Evolutionary conservation across 2,329 filamentous ascomycete species (phyloP), one percentile per base, ranked within the genome.

Genomic region (Ascochyta clinopodiicola): DNA sequence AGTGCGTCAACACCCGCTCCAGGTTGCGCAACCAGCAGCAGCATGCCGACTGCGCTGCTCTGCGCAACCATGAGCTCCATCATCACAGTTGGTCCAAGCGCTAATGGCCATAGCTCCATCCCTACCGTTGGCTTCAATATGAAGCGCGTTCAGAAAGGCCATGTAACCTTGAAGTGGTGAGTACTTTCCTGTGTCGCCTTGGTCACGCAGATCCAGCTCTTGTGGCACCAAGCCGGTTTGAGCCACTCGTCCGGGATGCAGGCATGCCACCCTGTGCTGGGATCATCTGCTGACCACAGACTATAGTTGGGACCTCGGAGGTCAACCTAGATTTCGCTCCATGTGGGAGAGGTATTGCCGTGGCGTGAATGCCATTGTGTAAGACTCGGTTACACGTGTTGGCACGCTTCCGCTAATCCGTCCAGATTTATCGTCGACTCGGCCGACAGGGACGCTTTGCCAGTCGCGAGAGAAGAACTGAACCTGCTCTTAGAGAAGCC

Each of bases 321-420:
- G 95, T 49, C 95, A 99, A 79, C 94, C 95, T 68, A 87, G 94
- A 64, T 99, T 98, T 81, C 90, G 95, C 72, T 91, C 91, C 67
- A 99, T 99, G 95, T 99, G 95, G 95, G 95, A 99, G 82, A 85
- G 95, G 72, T 99, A 99, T 78, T 98, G 95, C 79, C 91, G 93
- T 62, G 95, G 92, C 47, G 95, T 98, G 66, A 96, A 96, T 79
- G 94, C 94, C 67, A 97, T 99, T 67, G 91, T 99, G 85, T 88
- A 82, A 76, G 83, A 44, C 32, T 60, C 44, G 42, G 45, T 45
- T 51, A 51, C 61, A 55, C 54, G 44, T 66, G 44, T 38, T 53
- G 17, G 24, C 42, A 31, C 34, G 34, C 52, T 51, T 46, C 62
- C 59, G 66, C 70, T 75, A 59, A 73, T 72, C 53, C 59, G 25